Base-by-base conservation (phyloP, 2,329 filamentous ascomycete species). In the Aspergillus ruber region DNA sequence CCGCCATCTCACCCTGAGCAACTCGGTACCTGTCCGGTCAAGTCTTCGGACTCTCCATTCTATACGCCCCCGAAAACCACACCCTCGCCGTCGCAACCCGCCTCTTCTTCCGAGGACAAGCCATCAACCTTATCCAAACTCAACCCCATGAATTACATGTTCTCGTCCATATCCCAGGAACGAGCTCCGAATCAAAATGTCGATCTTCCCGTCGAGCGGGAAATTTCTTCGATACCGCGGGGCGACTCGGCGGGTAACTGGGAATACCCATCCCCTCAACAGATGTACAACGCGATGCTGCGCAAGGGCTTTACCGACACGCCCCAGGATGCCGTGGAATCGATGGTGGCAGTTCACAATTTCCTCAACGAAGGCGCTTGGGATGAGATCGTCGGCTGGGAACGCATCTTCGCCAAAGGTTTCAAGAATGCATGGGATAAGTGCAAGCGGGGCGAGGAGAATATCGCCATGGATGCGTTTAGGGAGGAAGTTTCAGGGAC, bases 201-300 rank as follows among this genome's bases (percentile, higher is more conserved):
- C 21, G 74, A 78, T 20, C 81, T 98, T 1, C 87, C 90, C 0
- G 86, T 90, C 2, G 80, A 83, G 6, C 86, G 93, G 57, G 90
- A 96, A 68, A 73, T 80, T 25, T 95, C 88, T 1, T 90, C 90
- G 1, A 98, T 98, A 58, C 93, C 93, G n/a, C 86, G 86, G 57
- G 88, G 87, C 60, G 83, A 86, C 58, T 50, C 56, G 2, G 78
- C 84, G 45, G 81, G 83, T 42, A 94, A 88, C 61, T 98, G 93
- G 93, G 93, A 97, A 70, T 98, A 98, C 65, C 93, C 93, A 0
- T 96, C 90, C 0, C 91, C 93, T 0, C 93, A 98, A 73, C 93
- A 98, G 71, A 98, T 98, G 93, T 98, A 97, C 77, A 97, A 98
- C 63, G 93, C 93, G 6, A 85, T 98, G 72, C 74, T 97, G 52